Base-by-base conservation (phyloP, 2,329 filamentous ascomycete species). In the Zalaria sp. region DNA sequence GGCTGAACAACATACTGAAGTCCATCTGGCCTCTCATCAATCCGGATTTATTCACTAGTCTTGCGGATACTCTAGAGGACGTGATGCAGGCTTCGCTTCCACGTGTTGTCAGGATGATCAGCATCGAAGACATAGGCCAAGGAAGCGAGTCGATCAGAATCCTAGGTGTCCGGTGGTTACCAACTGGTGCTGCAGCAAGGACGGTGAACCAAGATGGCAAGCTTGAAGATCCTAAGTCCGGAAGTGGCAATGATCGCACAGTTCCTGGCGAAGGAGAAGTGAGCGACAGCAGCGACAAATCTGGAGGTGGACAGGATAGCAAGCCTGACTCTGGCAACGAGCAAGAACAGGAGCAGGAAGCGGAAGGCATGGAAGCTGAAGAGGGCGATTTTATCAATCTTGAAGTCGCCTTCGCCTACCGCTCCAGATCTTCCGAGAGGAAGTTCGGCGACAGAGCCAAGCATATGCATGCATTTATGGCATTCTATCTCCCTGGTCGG, bases 81-180 rank as follows among this genome's bases (percentile, higher is more conserved):
- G 78, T 86, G 38, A 86, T 86, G 82, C 82, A 86, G 60, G 81
- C 81, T 2, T 82, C 77, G 5, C 61, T 85, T 11, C 80, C 82
- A 0, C 76, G 71, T 43, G 58, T 81, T 31, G 69, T 85, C 28
- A 74, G 81, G 38, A 44, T 44, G 43, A 39, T 44, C 39, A 44
- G 77, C 41, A 75, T 85, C 5, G 80, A 85, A 38, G 81, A 86
- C 47, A 73, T 86, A 44, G 81, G 81, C 0, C 81, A 87, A 57
- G 82, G 82, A 5, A 83, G 75, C 45, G 81, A 85, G 52, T 68
- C 78, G 0, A 53, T 86, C 32, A 73, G 81, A 1, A 79, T 86
- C 43, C 68, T 86, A 1, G 81, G 82, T 3, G 63, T 87, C 32
- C 68, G 78, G 39, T 85, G 81, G 78, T 64, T 87, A 2, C 81